Conservation (phyloP, 352 stramenopile genomes). For the Pythium rishiriense region DNA sequence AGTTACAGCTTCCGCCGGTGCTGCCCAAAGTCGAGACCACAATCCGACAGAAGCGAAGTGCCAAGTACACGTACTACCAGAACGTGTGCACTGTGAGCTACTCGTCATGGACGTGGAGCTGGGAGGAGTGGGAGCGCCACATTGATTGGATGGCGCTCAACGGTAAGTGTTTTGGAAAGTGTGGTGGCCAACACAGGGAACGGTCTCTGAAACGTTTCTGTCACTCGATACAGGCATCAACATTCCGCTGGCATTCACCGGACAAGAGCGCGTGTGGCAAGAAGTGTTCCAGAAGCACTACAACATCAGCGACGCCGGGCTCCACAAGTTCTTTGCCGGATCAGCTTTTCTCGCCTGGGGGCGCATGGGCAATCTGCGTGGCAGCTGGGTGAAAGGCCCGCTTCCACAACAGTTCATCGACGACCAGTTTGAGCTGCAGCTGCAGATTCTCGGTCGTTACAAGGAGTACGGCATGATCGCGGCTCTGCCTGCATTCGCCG, state of each 20-base stretch:
- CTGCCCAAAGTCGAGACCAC: constrained; percentile 43
- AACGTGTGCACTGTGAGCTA: constrained; percentile 94
- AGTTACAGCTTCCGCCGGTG: constrained; percentile 50
- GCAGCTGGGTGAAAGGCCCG: constrained; percentile 81
- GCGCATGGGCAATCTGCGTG: constrained; percentile 89
- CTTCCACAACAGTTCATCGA: constrained; percentile 86
- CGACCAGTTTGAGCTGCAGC: constrained; percentile 71
- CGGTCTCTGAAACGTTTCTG: too few relatives aligned
- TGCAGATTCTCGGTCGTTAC: constrained; percentile 84
- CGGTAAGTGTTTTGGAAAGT: constrained; percentile 31
- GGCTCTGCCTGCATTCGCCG: constrained; percentile 86
- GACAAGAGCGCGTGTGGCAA: constrained; percentile 89
- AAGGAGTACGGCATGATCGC: constrained; percentile 89
- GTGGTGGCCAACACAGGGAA: too few relatives aligned
- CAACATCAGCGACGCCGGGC: constrained; percentile 69
- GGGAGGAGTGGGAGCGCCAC: constrained; percentile 87
- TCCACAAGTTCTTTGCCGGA: constrained; percentile 90
- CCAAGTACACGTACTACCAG: constrained; percentile 90
- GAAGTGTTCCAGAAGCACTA: constrained; percentile 82
- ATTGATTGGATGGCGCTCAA: constrained; percentile 94
- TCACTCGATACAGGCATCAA: constrained; percentile 91
- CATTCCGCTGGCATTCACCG: constrained; percentile 88
- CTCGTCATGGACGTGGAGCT: constrained; percentile 87
- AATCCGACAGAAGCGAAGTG: constrained; percentile 50
- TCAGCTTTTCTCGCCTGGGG: constrained; percentile 88